These are phyloP conservation scores for Trichosporon sp. DNA, from an alignment of 1,284 basidiomycete species.

Conservation along the genomic window DNA sequence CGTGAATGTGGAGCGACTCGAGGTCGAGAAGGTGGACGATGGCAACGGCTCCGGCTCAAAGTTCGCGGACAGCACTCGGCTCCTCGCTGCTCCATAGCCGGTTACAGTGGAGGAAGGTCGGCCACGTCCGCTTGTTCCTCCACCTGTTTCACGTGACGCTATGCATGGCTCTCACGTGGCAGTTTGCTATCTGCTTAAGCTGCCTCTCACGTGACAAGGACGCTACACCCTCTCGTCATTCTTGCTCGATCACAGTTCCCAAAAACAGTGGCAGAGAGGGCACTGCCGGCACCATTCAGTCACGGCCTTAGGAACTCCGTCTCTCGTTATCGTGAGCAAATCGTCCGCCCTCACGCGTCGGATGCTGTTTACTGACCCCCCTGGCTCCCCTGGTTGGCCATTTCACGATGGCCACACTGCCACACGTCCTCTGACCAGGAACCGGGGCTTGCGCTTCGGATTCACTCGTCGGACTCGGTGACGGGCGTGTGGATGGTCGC, in stretches of 20 bases:
- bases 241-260: neutral
- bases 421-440: neutral
- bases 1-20: neutral
- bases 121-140: neutral
- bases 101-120: neutral
- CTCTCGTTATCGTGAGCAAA: slow-evolving; percentile 1
- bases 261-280: neutral
- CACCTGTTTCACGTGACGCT: neutral
- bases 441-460: neutral
- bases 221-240: neutral
- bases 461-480: neutral
- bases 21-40: neutral
- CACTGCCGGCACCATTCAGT: neutral
- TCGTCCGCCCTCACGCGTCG: neutral
- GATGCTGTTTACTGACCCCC: neutral
- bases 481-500: neutral
- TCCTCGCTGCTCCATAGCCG: neutral
- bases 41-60: neutral
- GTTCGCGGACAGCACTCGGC: neutral
- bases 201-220: neutral
- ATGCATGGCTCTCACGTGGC: neutral
- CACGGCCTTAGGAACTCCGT: neutral
- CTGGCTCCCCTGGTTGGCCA: neutral
- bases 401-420: neutral
- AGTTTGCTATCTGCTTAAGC: too few relatives aligned